Percentiles rank a stretch among this genome's conserved stretches.
phyloP scores from a whole-genome alignment of 2,329 filamentous ascomycete species.

The Verticillium alfalfae region DNA sequence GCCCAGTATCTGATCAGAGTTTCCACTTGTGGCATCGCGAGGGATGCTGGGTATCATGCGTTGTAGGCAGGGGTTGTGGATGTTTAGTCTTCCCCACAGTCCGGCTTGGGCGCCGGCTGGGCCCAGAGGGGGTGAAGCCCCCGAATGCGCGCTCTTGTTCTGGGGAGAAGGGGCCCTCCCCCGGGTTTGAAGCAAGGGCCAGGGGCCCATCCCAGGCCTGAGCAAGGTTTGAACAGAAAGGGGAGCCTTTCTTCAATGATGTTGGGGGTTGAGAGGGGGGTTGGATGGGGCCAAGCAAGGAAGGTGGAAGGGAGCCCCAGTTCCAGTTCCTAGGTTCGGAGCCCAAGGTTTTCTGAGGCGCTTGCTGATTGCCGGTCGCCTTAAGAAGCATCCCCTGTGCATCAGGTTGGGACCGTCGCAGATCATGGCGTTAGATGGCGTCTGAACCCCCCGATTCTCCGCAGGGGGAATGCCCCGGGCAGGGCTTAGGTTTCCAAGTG shows the following conservation, averaged over 20 bases:
- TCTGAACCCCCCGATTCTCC: slow-evolving; percentile 35
- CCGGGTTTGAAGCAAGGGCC: slow-evolving; percentile 7
- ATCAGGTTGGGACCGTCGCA: slow-evolving; percentile 27
- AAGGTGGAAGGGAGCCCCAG: too few species aligned
- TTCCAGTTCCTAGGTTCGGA: not conserved
- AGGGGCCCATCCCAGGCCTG: slow-evolving; percentile 11
- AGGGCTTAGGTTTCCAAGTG: slow-evolving; percentile 16
- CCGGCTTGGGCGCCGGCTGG: slow-evolving; percentile 20
- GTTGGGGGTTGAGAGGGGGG: not conserved
- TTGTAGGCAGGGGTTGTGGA: slow-evolving; percentile 21
- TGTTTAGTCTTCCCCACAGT: slow-evolving; percentile 26
- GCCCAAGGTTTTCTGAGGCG: not conserved
- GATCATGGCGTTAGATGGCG: slow-evolving; percentile 32
- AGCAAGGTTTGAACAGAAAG: slow-evolving; percentile 10
- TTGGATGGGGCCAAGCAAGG: not conserved
- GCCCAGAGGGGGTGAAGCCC: slow-evolving; percentile 16
- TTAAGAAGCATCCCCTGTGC: slow-evolving; percentile 21
- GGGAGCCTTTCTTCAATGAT: slow-evolving; percentile 12
- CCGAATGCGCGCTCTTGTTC: slow-evolving; percentile 11
- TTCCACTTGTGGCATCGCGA: slow-evolving; percentile 23
- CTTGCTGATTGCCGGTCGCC: slow-evolving; percentile 12
- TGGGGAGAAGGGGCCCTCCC: too few species aligned
- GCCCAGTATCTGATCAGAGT: slow-evolving; percentile 17
- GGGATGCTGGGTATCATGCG: slow-evolving; percentile 25
- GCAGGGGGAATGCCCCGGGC: slow-evolving; percentile 22